Evolutionary conservation across 352 stramenopile species (phyloP).

Genomic region (Pythium aphanidermatum): DNA sequence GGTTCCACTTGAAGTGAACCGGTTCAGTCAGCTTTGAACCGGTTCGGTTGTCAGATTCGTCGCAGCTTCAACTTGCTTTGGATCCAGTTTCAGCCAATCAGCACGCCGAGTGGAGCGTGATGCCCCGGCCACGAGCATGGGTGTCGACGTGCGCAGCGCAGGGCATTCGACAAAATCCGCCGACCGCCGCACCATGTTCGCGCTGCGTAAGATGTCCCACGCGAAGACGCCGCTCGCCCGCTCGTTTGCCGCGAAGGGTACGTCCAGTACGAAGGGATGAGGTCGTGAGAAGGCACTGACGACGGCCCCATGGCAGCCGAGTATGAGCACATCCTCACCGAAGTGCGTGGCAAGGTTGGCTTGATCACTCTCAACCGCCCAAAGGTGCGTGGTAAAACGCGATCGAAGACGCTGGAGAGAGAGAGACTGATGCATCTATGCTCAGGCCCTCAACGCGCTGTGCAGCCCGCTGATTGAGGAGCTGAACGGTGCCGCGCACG

Average conservation of each 20-base stretch:
- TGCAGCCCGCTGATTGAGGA: slow-evolving; percentile 93
- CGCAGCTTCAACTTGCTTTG: slow-evolving; percentile 20
- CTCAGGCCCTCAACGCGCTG: slow-evolving; percentile 93
- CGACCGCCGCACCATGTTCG: slow-evolving; percentile 33
- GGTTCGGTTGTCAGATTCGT: background rate
- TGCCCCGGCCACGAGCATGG: background rate
- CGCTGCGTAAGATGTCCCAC: slow-evolving; percentile 27
- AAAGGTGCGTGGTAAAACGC: slow-evolving; percentile 50
- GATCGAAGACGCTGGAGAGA: background rate
- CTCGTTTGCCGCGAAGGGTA: slow-evolving; percentile 54
- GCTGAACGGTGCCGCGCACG: slow-evolving; percentile 90
- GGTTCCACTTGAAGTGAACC: background rate
- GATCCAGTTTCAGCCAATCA: slow-evolving; percentile 25
- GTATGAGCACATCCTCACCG: slow-evolving; percentile 85
- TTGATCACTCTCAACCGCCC: slow-evolving; percentile 96
- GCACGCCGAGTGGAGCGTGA: slow-evolving; percentile 2
- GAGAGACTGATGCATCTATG: background rate
- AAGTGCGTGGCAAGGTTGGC: slow-evolving; percentile 87
- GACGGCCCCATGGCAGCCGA: slow-evolving; percentile 26
- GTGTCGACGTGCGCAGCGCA: slow-evolving; percentile 4
- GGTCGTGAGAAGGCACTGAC: background rate
- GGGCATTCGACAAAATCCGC: slow-evolving; percentile 21
- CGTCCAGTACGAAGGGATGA: too few species aligned
- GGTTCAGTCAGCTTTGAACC: slow-evolving; percentile 1
- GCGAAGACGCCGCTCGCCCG: slow-evolving; percentile 25